Conservation (phyloP, 441 rosid species). For the Croton setiger region DNA sequence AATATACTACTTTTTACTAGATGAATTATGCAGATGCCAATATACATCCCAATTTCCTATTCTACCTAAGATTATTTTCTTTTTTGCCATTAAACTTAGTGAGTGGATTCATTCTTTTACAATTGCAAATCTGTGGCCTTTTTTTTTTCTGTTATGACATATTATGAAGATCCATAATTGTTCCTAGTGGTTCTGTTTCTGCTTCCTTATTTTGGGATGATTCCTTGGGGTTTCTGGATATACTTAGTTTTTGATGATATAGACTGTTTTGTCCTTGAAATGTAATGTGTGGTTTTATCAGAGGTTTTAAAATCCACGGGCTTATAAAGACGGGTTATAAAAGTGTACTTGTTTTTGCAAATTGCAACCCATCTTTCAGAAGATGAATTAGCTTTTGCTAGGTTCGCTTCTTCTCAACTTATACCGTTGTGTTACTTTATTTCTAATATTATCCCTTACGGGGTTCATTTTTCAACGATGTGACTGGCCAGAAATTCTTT, state of each 20-base stretch:
- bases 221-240: neutral
- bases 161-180: neutral
- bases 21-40: neutral
- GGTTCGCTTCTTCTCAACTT: no score
- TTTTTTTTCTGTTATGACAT: neutral
- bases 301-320: no score
- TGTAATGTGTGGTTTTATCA: neutral
- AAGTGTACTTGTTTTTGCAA: no score
- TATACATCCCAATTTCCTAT: constrained; percentile 1
- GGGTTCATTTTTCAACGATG: no score
- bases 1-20: neutral
- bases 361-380: no score
- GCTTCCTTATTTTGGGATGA: neutral
- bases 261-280: neutral
- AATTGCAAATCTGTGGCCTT: neutral
- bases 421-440: no score
- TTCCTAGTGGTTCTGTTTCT: neutral
- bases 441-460: no score
- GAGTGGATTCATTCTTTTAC: neutral
- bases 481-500: neutral
- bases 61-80: neutral
- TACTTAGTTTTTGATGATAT: neutral
- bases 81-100: neutral
- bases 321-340: no score
- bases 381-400: no score